A percentile compares a stretch with the other conserved stretches of the same genome.
phyloP scores from a whole-genome alignment of 352 stramenopile genomes.

The Pythium monospermum region DNA sequence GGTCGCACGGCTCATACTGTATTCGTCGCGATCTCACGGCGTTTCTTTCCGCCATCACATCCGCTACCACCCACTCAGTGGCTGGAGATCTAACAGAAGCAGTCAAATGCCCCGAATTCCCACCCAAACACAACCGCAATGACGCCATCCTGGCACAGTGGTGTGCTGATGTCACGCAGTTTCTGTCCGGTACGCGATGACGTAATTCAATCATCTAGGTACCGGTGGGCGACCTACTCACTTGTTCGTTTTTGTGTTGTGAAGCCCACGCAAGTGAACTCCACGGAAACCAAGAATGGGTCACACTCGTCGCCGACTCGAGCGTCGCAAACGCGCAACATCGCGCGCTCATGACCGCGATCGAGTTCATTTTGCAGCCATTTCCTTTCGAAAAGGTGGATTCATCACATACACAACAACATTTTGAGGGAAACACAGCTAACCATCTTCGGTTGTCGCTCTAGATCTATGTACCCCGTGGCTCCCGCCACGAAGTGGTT shows the following conservation, averaged over 20 bases:
- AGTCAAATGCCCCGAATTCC: slow-evolving; percentile 37
- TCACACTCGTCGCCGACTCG: slow-evolving; percentile 48
- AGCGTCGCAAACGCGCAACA: slow-evolving; percentile 35
- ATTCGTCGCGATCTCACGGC: slow-evolving; percentile 36
- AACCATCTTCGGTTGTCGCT: background rate
- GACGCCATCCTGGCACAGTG: slow-evolving; percentile 58
- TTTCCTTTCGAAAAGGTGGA: slow-evolving; percentile 64
- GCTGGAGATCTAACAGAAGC: background rate
- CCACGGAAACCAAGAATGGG: slow-evolving; percentile 37
- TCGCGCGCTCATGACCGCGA: slow-evolving; percentile 67
- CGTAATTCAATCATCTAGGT: too few relatives aligned
- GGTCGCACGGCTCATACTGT: slow-evolving; percentile 45
- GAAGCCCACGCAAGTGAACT: slow-evolving; percentile 18
- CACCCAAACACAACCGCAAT: slow-evolving; percentile 35
- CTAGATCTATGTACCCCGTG: slow-evolving; percentile 26
- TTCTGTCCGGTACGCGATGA: slow-evolving; percentile 43
- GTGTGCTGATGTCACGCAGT: slow-evolving; percentile 59
- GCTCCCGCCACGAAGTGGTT: slow-evolving; percentile 54
- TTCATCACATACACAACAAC: too few relatives aligned
- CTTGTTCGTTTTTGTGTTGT: background rate
- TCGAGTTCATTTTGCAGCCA: slow-evolving; percentile 81
- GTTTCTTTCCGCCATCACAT: slow-evolving; percentile 35
- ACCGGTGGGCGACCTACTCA: background rate
- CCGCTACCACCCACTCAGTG: background rate
- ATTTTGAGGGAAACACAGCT: too few relatives aligned